These are phyloP conservation scores for Fomitopsis palustris DNA, from an alignment of 1,284 basidiomycete species.

Conservation along the genomic window DNA sequence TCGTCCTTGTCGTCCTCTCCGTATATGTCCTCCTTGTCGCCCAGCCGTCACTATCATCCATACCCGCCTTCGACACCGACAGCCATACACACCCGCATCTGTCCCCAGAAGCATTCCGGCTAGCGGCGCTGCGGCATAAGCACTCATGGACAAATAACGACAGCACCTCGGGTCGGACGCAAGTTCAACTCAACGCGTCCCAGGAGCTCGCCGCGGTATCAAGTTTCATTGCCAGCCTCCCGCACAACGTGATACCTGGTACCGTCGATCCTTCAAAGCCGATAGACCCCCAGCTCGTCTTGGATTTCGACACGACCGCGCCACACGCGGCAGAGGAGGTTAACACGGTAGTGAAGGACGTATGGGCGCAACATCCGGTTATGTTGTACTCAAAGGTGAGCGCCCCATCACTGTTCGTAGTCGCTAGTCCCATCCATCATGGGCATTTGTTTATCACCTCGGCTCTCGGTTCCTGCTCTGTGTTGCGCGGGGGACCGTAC, in stretches of 20 bases:
- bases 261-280: slow-evolving; percentile 60
- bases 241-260: slow-evolving; percentile 74
- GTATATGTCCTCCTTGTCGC: slow-evolving; percentile 52
- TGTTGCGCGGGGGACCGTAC: no score
- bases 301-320: slow-evolving; percentile 78
- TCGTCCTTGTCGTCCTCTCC: slow-evolving; percentile 45
- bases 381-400: slow-evolving; percentile 76
- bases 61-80: slow-evolving; percentile 34
- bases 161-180: slow-evolving; percentile 24
- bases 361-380: slow-evolving; percentile 73
- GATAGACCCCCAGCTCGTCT: slow-evolving; percentile 75
- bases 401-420: slow-evolving; percentile 3
- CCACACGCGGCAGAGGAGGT: slow-evolving; percentile 36
- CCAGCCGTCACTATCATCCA: slow-evolving; percentile 38
- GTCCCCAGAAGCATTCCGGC: slow-evolving; percentile 21
- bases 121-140: slow-evolving; percentile 27
- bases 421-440: no score
- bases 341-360: slow-evolving; percentile 33
- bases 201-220: slow-evolving; percentile 81
- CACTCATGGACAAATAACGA: slow-evolving; percentile 17
- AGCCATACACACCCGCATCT: slow-evolving; percentile 18
- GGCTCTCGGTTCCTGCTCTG: no score
- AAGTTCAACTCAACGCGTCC: slow-evolving; percentile 44
- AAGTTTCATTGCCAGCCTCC: slow-evolving; percentile 73
- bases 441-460: no score